phyloP scores from a whole-genome alignment of 805 yeast species.

The Vanderwaltozyma yarrowii region DNA sequence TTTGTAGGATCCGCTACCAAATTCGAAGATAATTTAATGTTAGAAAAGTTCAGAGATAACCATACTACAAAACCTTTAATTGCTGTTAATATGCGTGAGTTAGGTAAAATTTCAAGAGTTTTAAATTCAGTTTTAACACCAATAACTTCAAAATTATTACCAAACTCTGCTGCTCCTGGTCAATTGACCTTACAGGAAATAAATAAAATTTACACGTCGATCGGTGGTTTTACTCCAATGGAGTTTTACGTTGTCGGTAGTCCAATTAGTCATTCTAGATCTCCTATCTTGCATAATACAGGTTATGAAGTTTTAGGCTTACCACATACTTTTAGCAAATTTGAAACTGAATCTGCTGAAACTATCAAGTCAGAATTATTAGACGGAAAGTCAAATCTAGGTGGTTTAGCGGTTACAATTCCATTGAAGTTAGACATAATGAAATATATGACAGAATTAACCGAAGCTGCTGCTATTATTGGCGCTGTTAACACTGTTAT shows the following conservation, averaged over 20 bases:
- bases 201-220: conserved; percentile 41
- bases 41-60: conserved; percentile 56
- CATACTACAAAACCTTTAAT: conserved; percentile 56
- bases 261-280: conserved; percentile 79
- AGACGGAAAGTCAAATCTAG: conserved; percentile 42
- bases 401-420: conserved; percentile 93
- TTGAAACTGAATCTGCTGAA: conserved; percentile 56
- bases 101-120: conserved; percentile 72
- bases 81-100: conserved; percentile 71
- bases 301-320: conserved; percentile 66
- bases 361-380: conserved; percentile 46
- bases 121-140: conserved; percentile 73
- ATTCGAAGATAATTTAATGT: conserved; percentile 55
- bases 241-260: conserved; percentile 67
- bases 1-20: conserved; percentile 68
- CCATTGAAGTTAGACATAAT: conserved; percentile 82
- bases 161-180: conserved; percentile 71
- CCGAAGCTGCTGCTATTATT: conserved; percentile 68
- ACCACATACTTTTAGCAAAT: conserved; percentile 58
- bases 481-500: conserved; percentile 92
- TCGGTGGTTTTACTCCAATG: conserved; percentile 54
- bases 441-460: conserved; percentile 50
- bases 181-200: conserved; percentile 60
- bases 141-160: conserved; percentile 61
- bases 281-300: conserved; percentile 79